Evolutionary conservation across 2,329 filamentous ascomycete genomes (phyloP), one percentile per base, ranked within the genome.

Genomic region (Cercospora sojina): DNA sequence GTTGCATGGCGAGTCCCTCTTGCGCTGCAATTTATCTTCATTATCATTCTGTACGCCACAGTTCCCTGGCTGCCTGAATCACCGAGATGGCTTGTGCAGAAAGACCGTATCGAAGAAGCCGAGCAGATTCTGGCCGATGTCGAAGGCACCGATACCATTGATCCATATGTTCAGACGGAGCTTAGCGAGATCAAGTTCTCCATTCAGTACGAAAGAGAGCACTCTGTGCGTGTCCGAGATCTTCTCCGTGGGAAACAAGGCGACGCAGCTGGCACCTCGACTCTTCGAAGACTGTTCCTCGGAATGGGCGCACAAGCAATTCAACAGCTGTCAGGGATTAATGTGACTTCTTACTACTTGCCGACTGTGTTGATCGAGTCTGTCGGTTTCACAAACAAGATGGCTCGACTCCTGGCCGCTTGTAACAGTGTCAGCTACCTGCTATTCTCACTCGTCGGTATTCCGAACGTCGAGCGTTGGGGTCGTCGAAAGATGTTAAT

Each of bases 401-500:
- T 83, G 72, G 82, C 84, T 2, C 80, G 86, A 4, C 76, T 89
- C 0, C 78, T 89, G 18, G 83, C 86, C 1, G 86, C 84, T 2
- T 83, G 84, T 65, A 88, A 84, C 68, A 79, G 79, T 2, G 80
- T 83, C 18, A 80, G 78, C 18, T 85, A 84, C 68, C 77, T 85
- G 1, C 72, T 84, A 29, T 83, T 83, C 72, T 80, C 80, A 0
- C 73, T 80, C 10, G 79, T 83, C 38, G 81, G 79, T 1, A 82
- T 84, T 12, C 78, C 80, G 0, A 79, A 82, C 60, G 80, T 85
- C 29, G 84, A 86, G 68, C 75, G 79, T 72, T 83, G 83, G 69
- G 86, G 86, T 18, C 82, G 86, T 5, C 79, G 86, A 8, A 87
- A 86, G 72, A 79, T 88, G 75, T 85, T 88, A 82, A 82, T 88